phyloP scores from a whole-genome alignment of 306 rosid genomes.

The Cicer judaicum region DNA sequence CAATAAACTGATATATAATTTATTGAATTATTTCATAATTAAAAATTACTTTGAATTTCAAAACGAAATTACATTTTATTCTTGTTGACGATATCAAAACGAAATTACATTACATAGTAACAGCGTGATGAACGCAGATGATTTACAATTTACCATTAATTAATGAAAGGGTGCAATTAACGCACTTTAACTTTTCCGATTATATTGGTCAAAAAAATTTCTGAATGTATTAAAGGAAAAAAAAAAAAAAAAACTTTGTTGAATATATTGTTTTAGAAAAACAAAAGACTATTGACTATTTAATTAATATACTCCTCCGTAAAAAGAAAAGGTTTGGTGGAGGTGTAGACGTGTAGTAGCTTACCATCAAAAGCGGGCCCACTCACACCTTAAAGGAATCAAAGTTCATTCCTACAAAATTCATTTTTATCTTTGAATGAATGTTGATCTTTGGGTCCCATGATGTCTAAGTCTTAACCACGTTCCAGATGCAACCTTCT shows the following conservation, averaged over 20 bases:
- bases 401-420: conserved; percentile 38
- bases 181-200: conserved; percentile 41
- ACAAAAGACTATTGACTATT: neutral
- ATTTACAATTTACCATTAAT: conserved; percentile 26
- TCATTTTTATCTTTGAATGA: conserved; percentile 32
- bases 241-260: too few species aligned
- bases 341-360: conserved; percentile 41
- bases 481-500: conserved; percentile 39
- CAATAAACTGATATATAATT: too few species aligned
- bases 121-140: conserved; percentile 47
- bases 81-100: too few species aligned
- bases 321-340: conserved; percentile 26
- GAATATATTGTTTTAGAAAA: neutral
- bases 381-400: conserved; percentile 11
- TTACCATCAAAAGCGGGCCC: conserved; percentile 45
- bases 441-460: conserved; percentile 51
- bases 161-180: neutral
- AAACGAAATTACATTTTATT: too few species aligned
- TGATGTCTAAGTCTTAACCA: conserved; percentile 38
- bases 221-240: neutral
- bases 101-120: neutral
- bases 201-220: neutral
- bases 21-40: too few species aligned
- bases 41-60: too few species aligned
- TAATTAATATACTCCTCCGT: neutral